Evolutionary conservation across 257 asterid genomes (phyloP).

Genomic region (Plantago major): DNA sequence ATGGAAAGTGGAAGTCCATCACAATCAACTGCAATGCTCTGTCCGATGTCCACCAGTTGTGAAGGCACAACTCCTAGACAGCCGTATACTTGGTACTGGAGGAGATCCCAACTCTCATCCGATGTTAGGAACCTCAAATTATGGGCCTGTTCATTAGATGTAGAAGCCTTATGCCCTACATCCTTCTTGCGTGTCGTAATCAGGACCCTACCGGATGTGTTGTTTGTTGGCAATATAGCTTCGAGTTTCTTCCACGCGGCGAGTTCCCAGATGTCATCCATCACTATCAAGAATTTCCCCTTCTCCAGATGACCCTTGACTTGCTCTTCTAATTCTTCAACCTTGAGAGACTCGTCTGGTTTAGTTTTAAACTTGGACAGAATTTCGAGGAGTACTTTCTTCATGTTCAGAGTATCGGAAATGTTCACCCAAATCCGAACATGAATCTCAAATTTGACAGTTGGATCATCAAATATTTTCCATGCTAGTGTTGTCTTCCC

Average conservation of each 20-base stretch:
- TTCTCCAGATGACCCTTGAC: not conserved
- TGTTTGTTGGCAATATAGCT: not conserved
- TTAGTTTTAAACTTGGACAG: not conserved
- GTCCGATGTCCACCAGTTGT: not conserved
- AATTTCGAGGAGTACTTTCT: too few relatives aligned
- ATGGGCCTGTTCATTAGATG: not conserved
- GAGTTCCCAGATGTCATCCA: not conserved
- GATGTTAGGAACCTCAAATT: not conserved
- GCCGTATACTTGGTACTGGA: not conserved
- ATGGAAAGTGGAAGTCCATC: not conserved
- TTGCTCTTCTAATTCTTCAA: not conserved
- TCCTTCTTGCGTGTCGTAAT: not conserved
- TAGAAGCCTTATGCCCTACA: not conserved
- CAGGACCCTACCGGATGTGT: not conserved
- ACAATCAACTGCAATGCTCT: not conserved
- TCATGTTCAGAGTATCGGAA: not conserved
- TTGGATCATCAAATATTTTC: too few relatives aligned
- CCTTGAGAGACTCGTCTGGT: not conserved
- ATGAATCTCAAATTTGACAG: not conserved
- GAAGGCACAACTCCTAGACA: not conserved
- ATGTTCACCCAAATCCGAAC: not conserved
- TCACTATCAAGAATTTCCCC: not conserved
- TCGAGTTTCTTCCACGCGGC: not conserved
- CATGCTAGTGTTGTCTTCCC: too few relatives aligned
- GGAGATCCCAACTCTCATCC: not conserved